Evolutionary conservation across 2,329 filamentous ascomycete genomes (phyloP), one percentile per base, ranked within the genome.

Genomic region (Neospermospora avenae): DNA sequence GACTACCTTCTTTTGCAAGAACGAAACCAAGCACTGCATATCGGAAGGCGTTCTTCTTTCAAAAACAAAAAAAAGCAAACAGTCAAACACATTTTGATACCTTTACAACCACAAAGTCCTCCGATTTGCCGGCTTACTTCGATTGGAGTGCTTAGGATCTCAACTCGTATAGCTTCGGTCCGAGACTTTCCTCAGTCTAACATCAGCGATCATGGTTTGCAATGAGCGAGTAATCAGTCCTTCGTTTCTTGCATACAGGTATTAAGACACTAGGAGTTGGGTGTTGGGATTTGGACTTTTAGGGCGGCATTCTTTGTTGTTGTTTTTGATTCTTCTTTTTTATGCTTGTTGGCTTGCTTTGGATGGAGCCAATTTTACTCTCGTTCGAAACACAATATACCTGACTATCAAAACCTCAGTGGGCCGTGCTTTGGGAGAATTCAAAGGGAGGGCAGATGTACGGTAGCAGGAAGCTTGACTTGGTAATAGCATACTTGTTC

Each of bases 11-110:
- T 51, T 52, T 51, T 31, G 59, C 56, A 57, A 64, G 62, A 51
- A 61, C 55, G 52, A 64, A 59, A 62, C 59, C 57, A 65, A 48
- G 62, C 48, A 5, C 60, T 67, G 66, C 66, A 68, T 67, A 62
- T 58, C 57, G 58, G 60, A 58, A 54, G 64, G 65, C 65, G 62
- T 67, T 66, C 35, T 66, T 65, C 28, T 48, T 62, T 62, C 60
- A 61, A 48, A 46, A 28, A 45, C 48, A 46, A 28, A 45, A 25
- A 46, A 28, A 22, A 46, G 31, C 45, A 52, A 42, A 55, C 46
- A 61, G 55, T 60, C 58, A 55, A 59, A 18, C 41, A 46, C 41
- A 57, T 52, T 62, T 58, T 60, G 61, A 67, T 66, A 67, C 62
- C 62, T 65, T 60, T 64, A 57, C 62, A 52, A 60, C 60, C 57